Percentiles rank a stretch among this genome's conserved stretches.
Conservation (phyloP, 148 eudicot species). For the Cornus suecica region DNA sequence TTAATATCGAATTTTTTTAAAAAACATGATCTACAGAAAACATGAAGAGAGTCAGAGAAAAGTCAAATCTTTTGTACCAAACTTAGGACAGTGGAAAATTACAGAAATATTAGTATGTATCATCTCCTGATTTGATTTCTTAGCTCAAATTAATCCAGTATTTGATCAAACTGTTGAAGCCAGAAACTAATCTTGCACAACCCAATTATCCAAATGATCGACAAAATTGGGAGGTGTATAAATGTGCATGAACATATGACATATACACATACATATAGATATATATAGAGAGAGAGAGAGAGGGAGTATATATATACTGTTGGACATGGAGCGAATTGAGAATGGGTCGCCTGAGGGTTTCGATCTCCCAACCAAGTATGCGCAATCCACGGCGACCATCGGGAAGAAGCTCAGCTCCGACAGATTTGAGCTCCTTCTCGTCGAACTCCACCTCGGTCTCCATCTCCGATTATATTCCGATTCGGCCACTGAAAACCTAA, state of each 20-base stretch:
- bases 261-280: neutral
- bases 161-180: neutral
- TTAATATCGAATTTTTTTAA: too few relatives aligned
- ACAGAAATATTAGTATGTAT: neutral
- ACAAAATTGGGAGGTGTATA: neutral
- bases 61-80: neutral
- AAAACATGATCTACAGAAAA: neutral
- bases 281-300: constrained; percentile 17
- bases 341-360: constrained; percentile 57
- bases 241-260: neutral
- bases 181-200: neutral
- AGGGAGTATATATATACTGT: constrained; percentile 34
- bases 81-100: neutral
- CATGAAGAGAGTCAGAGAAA: neutral
- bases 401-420: constrained; percentile 61
- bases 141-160: neutral
- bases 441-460: constrained; percentile 56
- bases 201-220: neutral
- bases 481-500: neutral
- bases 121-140: neutral
- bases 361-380: constrained; percentile 88
- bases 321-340: constrained; percentile 57
- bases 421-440: constrained; percentile 56
- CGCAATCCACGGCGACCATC: constrained; percentile 70
- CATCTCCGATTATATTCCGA: constrained; percentile 19